Evolutionary conservation across 2,329 filamentous ascomycete genomes (phyloP).

Genomic region (Lithohypha guttulata): DNA sequence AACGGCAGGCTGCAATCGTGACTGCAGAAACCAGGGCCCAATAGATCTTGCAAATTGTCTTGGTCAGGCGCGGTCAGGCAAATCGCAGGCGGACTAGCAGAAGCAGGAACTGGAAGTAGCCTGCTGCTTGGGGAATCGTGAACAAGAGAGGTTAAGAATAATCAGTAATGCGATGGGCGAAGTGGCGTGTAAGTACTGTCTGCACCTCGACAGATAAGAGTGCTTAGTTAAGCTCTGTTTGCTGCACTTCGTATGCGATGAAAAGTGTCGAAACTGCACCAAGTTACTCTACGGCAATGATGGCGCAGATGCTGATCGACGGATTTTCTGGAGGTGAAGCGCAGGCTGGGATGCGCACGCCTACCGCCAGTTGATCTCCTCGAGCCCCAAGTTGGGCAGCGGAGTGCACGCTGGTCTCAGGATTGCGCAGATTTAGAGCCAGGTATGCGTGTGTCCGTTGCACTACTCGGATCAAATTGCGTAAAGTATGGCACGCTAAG

Average conservation of each 20-base stretch:
- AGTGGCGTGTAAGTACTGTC: background rate
- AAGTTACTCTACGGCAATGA: slow-evolving; percentile 1
- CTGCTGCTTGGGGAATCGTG: slow-evolving; percentile 6
- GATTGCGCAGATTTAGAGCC: slow-evolving; percentile 2
- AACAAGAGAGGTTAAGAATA: slow-evolving; percentile 3
- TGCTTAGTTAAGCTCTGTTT: too few relatives aligned
- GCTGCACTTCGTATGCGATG: background rate
- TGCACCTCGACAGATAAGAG: background rate
- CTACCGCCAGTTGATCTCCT: background rate
- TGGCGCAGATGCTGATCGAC: slow-evolving; percentile 2
- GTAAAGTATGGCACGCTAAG: slow-evolving; percentile 19
- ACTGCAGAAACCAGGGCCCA: too few relatives aligned
- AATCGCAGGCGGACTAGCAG: slow-evolving; percentile 5
- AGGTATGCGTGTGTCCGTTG: too few relatives aligned
- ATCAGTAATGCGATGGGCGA: slow-evolving; percentile 1
- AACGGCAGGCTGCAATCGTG: too few relatives aligned
- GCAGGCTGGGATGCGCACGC: slow-evolving; percentile 6
- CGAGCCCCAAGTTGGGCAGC: slow-evolving; percentile 3
- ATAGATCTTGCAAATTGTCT: background rate
- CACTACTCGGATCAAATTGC: slow-evolving; percentile 2
- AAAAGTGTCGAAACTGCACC: background rate
- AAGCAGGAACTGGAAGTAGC: slow-evolving; percentile 1
- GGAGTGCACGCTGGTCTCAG: slow-evolving; percentile 1
- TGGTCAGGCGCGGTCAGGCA: slow-evolving; percentile 5
- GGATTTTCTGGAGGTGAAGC: slow-evolving; percentile 6